phyloP scores from a whole-genome alignment of 164 flowering plant genomes.

The Annona cherimola region DNA sequence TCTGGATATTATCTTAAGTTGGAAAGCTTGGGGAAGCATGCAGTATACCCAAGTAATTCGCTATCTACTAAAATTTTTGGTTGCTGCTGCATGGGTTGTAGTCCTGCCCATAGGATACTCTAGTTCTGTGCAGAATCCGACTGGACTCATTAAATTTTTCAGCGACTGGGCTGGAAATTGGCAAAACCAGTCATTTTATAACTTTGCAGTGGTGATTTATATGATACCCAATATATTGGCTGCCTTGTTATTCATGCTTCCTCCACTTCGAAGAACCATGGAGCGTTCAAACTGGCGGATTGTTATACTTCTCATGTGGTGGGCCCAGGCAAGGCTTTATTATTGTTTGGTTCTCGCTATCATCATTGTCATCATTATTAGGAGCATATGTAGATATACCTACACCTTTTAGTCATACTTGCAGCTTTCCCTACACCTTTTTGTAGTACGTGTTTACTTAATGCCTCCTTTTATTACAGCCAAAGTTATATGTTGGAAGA shows the following conservation, averaged over 20 bases:
- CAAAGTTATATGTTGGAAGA: constrained; percentile 87
- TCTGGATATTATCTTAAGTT: constrained; percentile 81
- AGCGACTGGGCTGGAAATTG: constrained; percentile 57
- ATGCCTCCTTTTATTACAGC: constrained; percentile 41
- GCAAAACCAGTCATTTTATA: constrained; percentile 59
- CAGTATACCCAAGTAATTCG: constrained; percentile 68
- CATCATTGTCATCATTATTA: neutral
- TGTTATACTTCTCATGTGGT: constrained; percentile 73
- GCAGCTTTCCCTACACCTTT: neutral
- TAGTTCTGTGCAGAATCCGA: constrained; percentile 63
- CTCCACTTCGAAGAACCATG: constrained; percentile 63
- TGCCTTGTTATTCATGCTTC: constrained; percentile 65
- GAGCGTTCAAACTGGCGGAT: constrained; percentile 83
- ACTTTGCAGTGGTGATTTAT: constrained; percentile 64
- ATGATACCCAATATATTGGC: constrained; percentile 77
- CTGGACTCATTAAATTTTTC: constrained; percentile 70
- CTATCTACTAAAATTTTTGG: constrained; percentile 69
- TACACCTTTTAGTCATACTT: too few species aligned
- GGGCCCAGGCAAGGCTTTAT: constrained; percentile 81
- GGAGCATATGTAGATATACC: too few species aligned
- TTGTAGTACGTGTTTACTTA: neutral
- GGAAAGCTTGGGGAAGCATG: constrained; percentile 85
- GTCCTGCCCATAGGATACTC: constrained; percentile 80
- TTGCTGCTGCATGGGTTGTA: constrained; percentile 83
- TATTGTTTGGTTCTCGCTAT: neutral